Conservation (phyloP, 305 asterid species). For the Striga hermonthica region DNA sequence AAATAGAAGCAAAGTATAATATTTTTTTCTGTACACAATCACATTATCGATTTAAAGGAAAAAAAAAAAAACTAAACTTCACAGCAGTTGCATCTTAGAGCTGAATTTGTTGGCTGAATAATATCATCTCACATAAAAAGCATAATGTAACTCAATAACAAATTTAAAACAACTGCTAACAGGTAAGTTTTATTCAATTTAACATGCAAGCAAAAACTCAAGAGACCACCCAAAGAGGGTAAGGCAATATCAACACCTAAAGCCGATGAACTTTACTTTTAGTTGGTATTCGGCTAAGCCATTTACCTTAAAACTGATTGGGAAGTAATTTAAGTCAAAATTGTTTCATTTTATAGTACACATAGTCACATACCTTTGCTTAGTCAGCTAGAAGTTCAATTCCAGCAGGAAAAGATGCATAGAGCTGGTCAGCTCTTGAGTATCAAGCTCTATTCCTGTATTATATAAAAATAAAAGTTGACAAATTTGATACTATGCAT, state of each 20-base stretch:
- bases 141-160: conserved; percentile 1
- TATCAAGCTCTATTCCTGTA: conserved; percentile 86
- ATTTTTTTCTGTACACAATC: background rate
- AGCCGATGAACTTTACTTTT: too few relatives aligned
- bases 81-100: too few relatives aligned
- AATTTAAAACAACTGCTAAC: conserved; percentile 18
- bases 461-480: conserved; percentile 11
- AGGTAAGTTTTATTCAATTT: too few relatives aligned
- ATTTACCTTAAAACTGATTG: too few relatives aligned
- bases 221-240: too few relatives aligned
- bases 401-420: conserved; percentile 91
- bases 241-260: too few relatives aligned
- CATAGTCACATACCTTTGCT: conserved; percentile 48
- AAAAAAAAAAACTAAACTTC: too few relatives aligned
- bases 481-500: background rate
- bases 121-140: background rate
- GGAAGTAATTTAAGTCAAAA: too few relatives aligned
- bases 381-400: conserved; percentile 81
- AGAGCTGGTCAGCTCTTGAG: conserved; percentile 84
- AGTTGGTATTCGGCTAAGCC: too few relatives aligned
- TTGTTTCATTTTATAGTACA: too few relatives aligned
- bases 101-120: background rate
- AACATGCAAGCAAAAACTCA: too few relatives aligned
- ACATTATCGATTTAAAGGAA: background rate
- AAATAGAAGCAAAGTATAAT: background rate